Base-by-base conservation (phyloP, 192 early-diverging fungal genomes). In the Coemansia sp. region DNA sequence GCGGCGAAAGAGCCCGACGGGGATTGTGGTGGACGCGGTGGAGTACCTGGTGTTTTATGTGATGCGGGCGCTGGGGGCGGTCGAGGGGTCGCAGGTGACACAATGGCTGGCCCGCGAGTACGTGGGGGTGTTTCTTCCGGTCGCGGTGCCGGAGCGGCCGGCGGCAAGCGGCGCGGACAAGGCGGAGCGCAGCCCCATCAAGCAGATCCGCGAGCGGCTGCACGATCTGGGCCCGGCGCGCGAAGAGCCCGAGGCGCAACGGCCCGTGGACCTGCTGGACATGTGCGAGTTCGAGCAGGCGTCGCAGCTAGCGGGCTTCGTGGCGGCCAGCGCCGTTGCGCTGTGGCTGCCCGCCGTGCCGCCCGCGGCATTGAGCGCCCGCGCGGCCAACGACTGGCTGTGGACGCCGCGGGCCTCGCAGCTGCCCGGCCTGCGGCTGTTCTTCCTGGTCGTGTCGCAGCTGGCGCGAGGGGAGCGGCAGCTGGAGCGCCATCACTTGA, bases 401-500 rank as follows among this genome's bases (percentile, higher is more conserved):
- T 71, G 68, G 68, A 60, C 64, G 31, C 68, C 68, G 2, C 56
- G 41, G 36, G 18, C 47, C 10, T 56, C 65, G 3, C 71, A 75
- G 32, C 49, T 75, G 11, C 26, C 46, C 4, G 57, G 57, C 2
- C 53, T 75, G 49, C 63, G 61, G 37, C 53, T 75, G 26, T 64
- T 75, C 38, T 57, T 64, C n/a, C 10, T 44, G 21, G 30, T 49
- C 0, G 58, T 75, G n/a, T 48, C 53, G 3, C 61, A 75, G 31
- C 1, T 75, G 37, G 60, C 71, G 48, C 60, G 58, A 36, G 71
- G 71, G 20, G 71, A 75, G 40, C 52, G 58, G 17, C 71, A 75
- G 50, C 52, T 75, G 57, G 71, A 75, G 65, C 64, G 61, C 18
- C 64, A 49, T 42, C 58, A 71, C 23, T 31, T 71, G 53, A 47